Conservation (phyloP, 495 filamentous ascomycete genomes). For the Monascus purpureus region DNA sequence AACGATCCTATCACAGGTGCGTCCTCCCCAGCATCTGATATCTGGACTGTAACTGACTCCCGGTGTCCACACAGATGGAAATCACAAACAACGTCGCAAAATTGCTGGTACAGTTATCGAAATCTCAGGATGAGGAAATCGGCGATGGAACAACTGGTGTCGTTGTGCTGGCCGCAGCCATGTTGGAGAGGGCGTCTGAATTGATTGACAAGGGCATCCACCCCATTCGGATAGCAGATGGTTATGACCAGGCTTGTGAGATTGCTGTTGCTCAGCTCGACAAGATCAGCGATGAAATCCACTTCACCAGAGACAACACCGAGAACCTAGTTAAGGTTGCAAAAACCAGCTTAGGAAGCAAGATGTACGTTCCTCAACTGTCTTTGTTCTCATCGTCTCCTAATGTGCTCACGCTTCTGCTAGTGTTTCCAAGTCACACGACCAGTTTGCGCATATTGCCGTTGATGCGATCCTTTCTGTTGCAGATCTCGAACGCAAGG, state of each 20-base stretch:
- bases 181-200: conserved; percentile 94
- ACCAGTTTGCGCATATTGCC: conserved; percentile 94
- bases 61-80: conserved; percentile 57
- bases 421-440: conserved; percentile 90
- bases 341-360: conserved; percentile 91
- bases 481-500: conserved; percentile 87
- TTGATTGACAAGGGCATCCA: conserved; percentile 99
- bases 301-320: conserved; percentile 65
- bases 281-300: conserved; percentile 77
- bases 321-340: conserved; percentile 84
- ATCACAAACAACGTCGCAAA: conserved; percentile 98
- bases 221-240: conserved; percentile 94
- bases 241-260: conserved; percentile 94
- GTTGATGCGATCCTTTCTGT: conserved; percentile 95
- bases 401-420: conserved; percentile 12
- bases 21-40: conserved; percentile 6
- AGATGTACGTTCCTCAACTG: conserved; percentile 62
- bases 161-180: conserved; percentile 86
- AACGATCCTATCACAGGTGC: conserved; percentile 79
- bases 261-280: conserved; percentile 87
- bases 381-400: neutral
- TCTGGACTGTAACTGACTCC: conserved; percentile 8
- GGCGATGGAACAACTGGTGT: conserved; percentile 98
- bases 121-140: conserved; percentile 98
- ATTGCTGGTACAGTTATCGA: conserved; percentile 92